Evolutionary conservation across 306 rosid genomes (phyloP), one percentile per base, ranked within the genome.

Genomic region (Citrullus mucosospermus): DNA sequence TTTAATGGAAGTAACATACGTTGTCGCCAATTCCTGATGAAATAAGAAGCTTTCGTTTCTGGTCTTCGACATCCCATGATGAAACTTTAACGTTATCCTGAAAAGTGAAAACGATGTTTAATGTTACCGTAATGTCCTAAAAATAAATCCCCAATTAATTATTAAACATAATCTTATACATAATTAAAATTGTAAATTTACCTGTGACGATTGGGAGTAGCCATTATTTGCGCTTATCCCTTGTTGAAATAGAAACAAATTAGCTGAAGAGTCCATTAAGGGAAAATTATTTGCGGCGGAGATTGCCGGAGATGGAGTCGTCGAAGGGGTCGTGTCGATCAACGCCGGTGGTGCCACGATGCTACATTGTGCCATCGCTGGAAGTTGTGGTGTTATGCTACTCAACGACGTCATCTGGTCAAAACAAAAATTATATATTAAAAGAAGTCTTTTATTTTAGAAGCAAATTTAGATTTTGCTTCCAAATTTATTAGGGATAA

Each of bases 51-150:
- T 77, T 88, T 78, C 89, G 96, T 84, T 90, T 87, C 58, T 92
- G 93, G 53, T 92, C 96, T 82, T 90, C 96, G 66, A 57, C 72
- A n/a, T 90, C 97, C 96, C 94, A 90, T 79, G 88, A 82, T 30
- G 78, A 86, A 81, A 84, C 82, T 84, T 71, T 81, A 50, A 72
- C 88, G 73, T 44, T 69, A 56, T 82, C 89, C 97, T 93, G 97
- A 91, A 87, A 88, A 84, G 96, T 93, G 97, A 91, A 87, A 88
- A 84, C 78, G 67, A 86, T 70, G 63, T 83, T 58, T 80, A 54
- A 54, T 54, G 9, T 43, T 5, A 7, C 6, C 43, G 6, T 16
- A 48, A 44, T 25, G 39, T 53, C 8, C 39, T 72, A 1, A 11
- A n/a, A 0, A 5, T 22, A 20, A 48, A 9, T 12, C 16, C 5